Evolutionary conservation across 2,329 filamentous ascomycete genomes (phyloP).

Genomic region (Talaromyces pinophilus): DNA sequence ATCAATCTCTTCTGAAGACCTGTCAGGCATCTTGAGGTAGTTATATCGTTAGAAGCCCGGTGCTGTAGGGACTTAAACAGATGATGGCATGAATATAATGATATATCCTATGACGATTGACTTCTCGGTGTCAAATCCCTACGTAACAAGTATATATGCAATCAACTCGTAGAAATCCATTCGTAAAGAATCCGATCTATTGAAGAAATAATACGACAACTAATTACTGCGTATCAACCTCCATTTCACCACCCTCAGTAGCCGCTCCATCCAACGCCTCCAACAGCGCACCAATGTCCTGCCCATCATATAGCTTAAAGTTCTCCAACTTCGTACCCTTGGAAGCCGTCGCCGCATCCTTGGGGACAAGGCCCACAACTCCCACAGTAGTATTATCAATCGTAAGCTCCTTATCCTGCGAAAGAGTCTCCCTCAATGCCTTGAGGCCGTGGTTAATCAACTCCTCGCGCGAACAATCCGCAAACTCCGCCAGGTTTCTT

Average conservation of each 20-base stretch:
- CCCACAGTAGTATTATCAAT: conserved; percentile 95
- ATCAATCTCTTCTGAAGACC: background rate
- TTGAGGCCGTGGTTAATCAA: conserved; percentile 86
- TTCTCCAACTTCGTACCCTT: conserved; percentile 60
- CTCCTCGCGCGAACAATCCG: conserved; percentile 74
- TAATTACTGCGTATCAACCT: conserved; percentile 54
- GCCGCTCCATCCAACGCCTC: conserved; percentile 62
- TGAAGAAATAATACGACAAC: background rate
- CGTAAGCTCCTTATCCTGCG: conserved; percentile 96
- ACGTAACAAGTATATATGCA: background rate
- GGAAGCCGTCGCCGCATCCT: conserved; percentile 31
- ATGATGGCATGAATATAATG: background rate
- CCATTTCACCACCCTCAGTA: conserved; percentile 54
- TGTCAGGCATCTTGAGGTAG: background rate
- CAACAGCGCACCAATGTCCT: conserved; percentile 82
- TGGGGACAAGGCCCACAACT: conserved; percentile 67
- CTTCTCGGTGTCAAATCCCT: background rate
- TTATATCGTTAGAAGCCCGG: background rate
- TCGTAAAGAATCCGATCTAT: background rate
- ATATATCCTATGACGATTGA: background rate
- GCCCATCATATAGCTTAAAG: conserved; percentile 88
- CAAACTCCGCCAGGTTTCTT: conserved; percentile 83
- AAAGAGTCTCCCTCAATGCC: conserved; percentile 91
- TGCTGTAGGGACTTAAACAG: background rate
- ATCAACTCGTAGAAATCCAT: background rate